Base-by-base conservation (phyloP, 2,329 filamentous ascomycete genomes). In the Paraphoma chrysanthemicola region DNA sequence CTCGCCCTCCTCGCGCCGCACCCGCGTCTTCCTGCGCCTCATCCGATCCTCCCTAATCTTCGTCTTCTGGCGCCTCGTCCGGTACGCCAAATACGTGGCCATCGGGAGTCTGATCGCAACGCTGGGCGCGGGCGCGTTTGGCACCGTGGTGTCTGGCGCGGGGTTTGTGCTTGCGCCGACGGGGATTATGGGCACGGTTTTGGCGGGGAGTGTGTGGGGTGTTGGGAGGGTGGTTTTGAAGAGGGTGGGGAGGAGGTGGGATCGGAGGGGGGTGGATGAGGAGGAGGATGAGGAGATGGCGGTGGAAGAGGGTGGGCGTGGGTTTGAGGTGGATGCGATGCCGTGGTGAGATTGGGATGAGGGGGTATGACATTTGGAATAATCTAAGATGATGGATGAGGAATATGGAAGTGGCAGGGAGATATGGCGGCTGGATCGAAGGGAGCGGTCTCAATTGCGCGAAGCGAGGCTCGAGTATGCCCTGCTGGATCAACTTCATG, bases 61-160 rank as follows among this genome's bases (percentile, higher is more conserved):
- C 65, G 46, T 76, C 10, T 80, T 80, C 66, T 80, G 78, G 78
- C 71, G 77, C 17, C 57, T 78, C 0, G 70, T 79, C 0, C 71
- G 78, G 2, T 80, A 79, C 48, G 78, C 77, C 18, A 80, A 80
- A 54, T 80, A 80, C 48, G 77, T 77, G 4, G 76, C 76, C 2
- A 74, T 79, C 31, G 78, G 78, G 3, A 74, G 76, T 1, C 53
- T 77, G 6, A 70, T 76, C 0, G 77, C 78, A 1, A 77, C 78
- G 0, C 58, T 79, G n/a, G 73, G 73, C 1, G 77, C 67, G 56
- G 49, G 78, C 3, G 77, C 67, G 11, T 66, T 78, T 17, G 77
- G 77, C 1, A 71, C 69, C 1, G 57, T 79, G 5, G 65, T 74
- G 3, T 75, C 71, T 30, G 78, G 78, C 6, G 76, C 73, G 8